Percentiles rank a stretch among this genome's conserved stretches.
These are phyloP conservation scores for Chlorophyllum brunneum DNA, from an alignment of 768 basidiomycete species.

Conservation along the genomic window DNA sequence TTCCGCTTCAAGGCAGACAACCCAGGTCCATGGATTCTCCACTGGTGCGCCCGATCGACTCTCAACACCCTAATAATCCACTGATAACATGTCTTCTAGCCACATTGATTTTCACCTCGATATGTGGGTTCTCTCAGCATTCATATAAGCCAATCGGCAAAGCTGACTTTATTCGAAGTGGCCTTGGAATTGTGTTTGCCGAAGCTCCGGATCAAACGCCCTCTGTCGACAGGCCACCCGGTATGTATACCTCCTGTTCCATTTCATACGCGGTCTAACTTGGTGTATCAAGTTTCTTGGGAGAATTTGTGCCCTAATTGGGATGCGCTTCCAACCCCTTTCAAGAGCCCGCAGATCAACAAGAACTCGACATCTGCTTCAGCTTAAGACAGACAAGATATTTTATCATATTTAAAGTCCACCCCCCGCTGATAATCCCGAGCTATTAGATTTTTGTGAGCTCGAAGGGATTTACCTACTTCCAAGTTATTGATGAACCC, in stretches of 20 bases:
- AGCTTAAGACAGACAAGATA: no score
- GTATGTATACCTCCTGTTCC: not conserved
- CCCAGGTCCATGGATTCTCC: slow-evolving; percentile 57
- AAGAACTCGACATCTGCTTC: no score
- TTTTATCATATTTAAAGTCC: no score
- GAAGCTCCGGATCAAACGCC: slow-evolving; percentile 10
- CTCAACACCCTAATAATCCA: not conserved
- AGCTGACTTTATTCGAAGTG: slow-evolving; percentile 6
- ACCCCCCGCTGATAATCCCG: no score
- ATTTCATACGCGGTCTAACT: not conserved
- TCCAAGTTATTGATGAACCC: no score
- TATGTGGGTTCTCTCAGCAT: slow-evolving; percentile 16
- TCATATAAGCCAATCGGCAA: not conserved
- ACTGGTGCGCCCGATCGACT: slow-evolving; percentile 24
- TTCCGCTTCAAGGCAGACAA: slow-evolving; percentile 65
- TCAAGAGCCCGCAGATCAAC: no score
- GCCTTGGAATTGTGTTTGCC: slow-evolving; percentile 16
- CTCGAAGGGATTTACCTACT: no score
- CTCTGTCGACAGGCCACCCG: not conserved
- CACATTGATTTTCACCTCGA: slow-evolving; percentile 35
- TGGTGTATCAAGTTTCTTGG: not conserved
- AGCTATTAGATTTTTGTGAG: no score
- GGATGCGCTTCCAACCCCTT: not conserved
- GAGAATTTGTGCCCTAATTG: not conserved
- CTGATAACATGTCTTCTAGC: slow-evolving; percentile 14